A percentile compares a stretch with the other conserved stretches of the same genome.
Conservation (phyloP, 2,329 filamentous ascomycete species). For the Fusarium poae region DNA sequence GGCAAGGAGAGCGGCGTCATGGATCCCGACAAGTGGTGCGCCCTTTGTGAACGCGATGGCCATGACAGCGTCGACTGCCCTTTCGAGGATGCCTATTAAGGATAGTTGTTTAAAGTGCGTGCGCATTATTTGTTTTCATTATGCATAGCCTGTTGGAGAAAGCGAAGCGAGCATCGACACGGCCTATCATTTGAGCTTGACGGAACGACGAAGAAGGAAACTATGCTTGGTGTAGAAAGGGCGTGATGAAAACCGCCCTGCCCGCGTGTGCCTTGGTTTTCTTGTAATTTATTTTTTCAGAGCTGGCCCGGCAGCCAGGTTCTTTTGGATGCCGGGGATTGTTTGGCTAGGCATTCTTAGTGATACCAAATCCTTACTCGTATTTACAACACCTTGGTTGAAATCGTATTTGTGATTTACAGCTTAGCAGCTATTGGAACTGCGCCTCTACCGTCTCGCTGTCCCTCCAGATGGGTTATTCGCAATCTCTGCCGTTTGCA, state of each 20-base stretch:
- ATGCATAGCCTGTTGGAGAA: conserved; percentile 23
- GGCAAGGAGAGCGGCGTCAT: conserved; percentile 83
- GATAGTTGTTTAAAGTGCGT: neutral
- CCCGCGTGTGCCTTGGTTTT: conserved; percentile 36
- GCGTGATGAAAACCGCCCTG: conserved; percentile 48
- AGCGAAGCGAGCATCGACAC: conserved; percentile 36
- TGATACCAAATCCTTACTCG: conserved; percentile 53
- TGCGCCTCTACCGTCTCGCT: conserved; percentile 4
- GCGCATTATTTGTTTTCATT: conserved; percentile 22
- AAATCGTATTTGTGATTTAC: conserved; percentile 39
- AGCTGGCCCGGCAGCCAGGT: conserved; percentile 33
- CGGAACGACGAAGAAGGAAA: conserved; percentile 22
- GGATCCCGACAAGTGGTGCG: conserved; percentile 94
- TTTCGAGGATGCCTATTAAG: conserved; percentile 82
- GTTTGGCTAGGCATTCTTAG: conserved; percentile 51
- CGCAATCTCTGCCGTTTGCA: conserved; percentile 26
- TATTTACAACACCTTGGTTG: conserved; percentile 34
- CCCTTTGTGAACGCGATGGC: conserved; percentile 93
- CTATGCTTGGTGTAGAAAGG: conserved; percentile 43
- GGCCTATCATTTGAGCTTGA: conserved; percentile 27
- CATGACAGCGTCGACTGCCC: conserved; percentile 97
- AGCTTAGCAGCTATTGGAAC: neutral
- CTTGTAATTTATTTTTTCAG: conserved; percentile 28
- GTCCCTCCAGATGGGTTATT: neutral
- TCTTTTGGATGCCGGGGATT: conserved; percentile 42